Conservation (phyloP, 1,139 yeast species). For the Eremothecium cymbalariae region DNA sequence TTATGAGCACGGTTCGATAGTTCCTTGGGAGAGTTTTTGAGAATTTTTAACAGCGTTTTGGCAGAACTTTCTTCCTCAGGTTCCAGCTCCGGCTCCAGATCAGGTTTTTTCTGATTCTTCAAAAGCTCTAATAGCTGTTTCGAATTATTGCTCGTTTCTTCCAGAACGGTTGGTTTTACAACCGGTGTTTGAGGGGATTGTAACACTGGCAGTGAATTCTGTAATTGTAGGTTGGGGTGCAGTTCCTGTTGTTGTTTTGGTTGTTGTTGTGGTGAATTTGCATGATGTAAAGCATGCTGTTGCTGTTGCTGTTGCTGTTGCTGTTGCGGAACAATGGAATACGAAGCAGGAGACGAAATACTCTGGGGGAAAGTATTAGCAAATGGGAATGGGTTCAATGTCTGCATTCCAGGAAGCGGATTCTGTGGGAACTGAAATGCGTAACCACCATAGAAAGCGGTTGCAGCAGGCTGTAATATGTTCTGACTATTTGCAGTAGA, state of each 20-base stretch:
- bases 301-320: constrained; percentile 11
- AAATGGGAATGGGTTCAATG: constrained; percentile 3
- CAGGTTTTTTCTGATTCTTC: constrained; percentile 14
- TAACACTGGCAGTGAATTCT: constrained; percentile 6
- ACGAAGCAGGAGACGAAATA: not conserved
- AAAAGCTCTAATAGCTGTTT: constrained; percentile 34
- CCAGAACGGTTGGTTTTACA: constrained; percentile 15
- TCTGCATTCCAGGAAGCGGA: constrained; percentile 1
- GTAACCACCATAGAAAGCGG: not conserved
- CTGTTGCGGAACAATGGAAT: not conserved
- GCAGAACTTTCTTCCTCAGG: constrained; percentile 3
- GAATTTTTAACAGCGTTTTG: constrained; percentile 2
- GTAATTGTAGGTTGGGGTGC: constrained; percentile 17
- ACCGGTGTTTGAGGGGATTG: constrained; percentile 10
- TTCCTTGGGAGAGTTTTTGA: constrained; percentile 1
- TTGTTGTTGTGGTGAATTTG: constrained; percentile 23
- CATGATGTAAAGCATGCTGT: constrained; percentile 13
- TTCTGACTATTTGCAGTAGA: constrained; percentile 6
- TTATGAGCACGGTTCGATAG: not conserved
- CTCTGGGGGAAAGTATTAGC: constrained; percentile 4
- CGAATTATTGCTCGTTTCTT: constrained; percentile 13
- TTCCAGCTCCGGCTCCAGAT: not conserved
- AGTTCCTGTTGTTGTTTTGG: constrained; percentile 19
- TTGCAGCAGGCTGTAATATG: not conserved
- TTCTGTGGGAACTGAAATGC: constrained; percentile 1